Evolutionary conservation across 352 stramenopile genomes (phyloP), one percentile per base, ranked within the genome.

Genomic region (Phytophthora cajani): DNA sequence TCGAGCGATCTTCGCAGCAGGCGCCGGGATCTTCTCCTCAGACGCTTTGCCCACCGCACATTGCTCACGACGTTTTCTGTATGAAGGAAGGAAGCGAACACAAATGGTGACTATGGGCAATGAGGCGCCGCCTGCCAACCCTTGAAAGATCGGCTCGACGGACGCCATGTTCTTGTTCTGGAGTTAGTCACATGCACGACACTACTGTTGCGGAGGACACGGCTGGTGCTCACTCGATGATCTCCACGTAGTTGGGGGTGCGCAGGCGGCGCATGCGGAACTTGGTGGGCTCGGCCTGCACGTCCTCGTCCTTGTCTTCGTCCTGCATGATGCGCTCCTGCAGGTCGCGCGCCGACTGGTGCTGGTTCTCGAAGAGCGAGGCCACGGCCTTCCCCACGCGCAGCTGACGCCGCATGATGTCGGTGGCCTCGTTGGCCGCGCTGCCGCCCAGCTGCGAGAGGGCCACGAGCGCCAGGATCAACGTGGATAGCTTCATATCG

Each of bases 301-400:
- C 64, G 42, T 77, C 69, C 17, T 63, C 42, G 59, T 38, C 38
- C 55, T 77, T 73, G 54, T 72, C 54, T n/a, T 77, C 64, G 47
- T 73, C 70, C 38, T 77, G 58, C 70, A 74, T 67, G n/a, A 71
- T 76, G 21, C 62, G 53, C 36, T 68, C 64, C 11, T 77, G 47
- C 52, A 77, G 54, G 3, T 77, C 64, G n/a, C 70, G 58, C 25
- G 53, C 32, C 19, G 71, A 71, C 57, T 78, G 66, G 50, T 78
- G 66, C 52, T 78, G 53, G 51, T 74, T 77, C 65, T 77, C 71
- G 44, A 77, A 74, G 6, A 77, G 66, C 50, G 66, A 74, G 4
- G 71, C 71, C 38, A 74, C 66, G 25, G 66, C 66, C 62, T 77
- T 78, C 23, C 66, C 66, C 30, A 74, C 67, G 23, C 71, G 66